phyloP scores from a whole-genome alignment of 2,329 filamentous ascomycete species.

The Falciphora oryzae region DNA sequence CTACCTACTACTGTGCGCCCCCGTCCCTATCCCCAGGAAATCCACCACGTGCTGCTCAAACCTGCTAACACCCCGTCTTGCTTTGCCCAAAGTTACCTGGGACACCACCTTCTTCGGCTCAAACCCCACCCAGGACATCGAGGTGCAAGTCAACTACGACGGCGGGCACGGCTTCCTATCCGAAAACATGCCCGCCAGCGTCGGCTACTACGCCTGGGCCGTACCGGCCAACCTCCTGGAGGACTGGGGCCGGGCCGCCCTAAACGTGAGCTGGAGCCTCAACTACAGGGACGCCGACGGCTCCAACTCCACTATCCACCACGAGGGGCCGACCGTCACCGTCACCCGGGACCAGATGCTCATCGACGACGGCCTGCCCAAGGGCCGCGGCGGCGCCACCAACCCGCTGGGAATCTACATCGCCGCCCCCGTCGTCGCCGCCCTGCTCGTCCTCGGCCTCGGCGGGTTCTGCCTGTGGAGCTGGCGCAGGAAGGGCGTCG shows the following conservation, averaged over 20 bases:
- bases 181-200: constrained; percentile 16
- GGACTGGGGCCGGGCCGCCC: constrained; percentile 7
- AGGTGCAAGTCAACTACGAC: constrained; percentile 17
- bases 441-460: constrained; percentile 16
- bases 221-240: constrained; percentile 20
- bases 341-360: constrained; percentile 14
- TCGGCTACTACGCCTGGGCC: constrained; percentile 25
- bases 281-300: constrained; percentile 17
- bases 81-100: constrained; percentile 26
- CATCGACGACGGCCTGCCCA: background rate
- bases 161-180: constrained; percentile 16
- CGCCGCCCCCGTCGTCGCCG: constrained; percentile 25
- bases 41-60: background rate
- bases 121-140: constrained; percentile 14
- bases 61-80: background rate
- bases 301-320: constrained; percentile 13
- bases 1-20: constrained; percentile 28
- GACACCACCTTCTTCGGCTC: constrained; percentile 20
- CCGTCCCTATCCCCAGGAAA: background rate
- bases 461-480: constrained; percentile 20
- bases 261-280: constrained; percentile 18
- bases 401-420: constrained; percentile 18
- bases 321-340: constrained; percentile 22
- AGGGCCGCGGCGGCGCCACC: background rate
- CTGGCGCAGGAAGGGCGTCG: constrained; percentile 20